Base-by-base conservation (phyloP, 257 asterid species). In the Rubia yunnanensis region DNA sequence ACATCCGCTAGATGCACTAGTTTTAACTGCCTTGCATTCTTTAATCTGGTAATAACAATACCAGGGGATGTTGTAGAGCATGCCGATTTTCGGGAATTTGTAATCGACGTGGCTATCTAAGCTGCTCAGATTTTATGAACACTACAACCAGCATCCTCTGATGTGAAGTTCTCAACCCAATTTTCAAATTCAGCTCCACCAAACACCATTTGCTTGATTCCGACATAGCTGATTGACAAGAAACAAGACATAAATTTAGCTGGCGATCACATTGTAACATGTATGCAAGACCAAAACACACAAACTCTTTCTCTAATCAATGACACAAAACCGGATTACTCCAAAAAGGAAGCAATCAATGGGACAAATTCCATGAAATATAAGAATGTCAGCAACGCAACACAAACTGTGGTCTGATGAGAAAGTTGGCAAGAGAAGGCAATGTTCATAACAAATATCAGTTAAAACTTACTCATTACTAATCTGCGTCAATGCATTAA, bases 141-240 rank as follows among this genome's bases (percentile, higher is more conserved):
- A 41, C 74, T 82, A 78, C 81, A 92, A 55, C 96, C 97, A 18
- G 70, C 81, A 68, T 81, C 94, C 76, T 92, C 98, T 15, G 96
- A 72, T 73, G 82, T 89, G 79, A 89, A 76, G 82, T 80, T 72
- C 63, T 87, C 98, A 63, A 67, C 82, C 99, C 99, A 92, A 58
- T 67, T 84, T 79, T 79, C 94, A n/a, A 73, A 82, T 69, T 85
- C 91, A 49, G 96, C 77, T 64, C 97, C 97, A 14, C 97, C 99
- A 65, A 92, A 92, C 72, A 77, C 80, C 79, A 92, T 84, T 79
- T 87, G 96, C 84, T 92, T 92, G 66, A 92, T 86, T 38, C 99
- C 99, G 5, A 86, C 70, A 74, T 76, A 87, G 77, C 97, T 92
- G 87, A 4, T 61, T 27, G 32, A 60, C n/a, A 72, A 55, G 73